phyloP scores from a whole-genome alignment of 108 stramenopile genomes.

The Nitzschia sp. region DNA sequence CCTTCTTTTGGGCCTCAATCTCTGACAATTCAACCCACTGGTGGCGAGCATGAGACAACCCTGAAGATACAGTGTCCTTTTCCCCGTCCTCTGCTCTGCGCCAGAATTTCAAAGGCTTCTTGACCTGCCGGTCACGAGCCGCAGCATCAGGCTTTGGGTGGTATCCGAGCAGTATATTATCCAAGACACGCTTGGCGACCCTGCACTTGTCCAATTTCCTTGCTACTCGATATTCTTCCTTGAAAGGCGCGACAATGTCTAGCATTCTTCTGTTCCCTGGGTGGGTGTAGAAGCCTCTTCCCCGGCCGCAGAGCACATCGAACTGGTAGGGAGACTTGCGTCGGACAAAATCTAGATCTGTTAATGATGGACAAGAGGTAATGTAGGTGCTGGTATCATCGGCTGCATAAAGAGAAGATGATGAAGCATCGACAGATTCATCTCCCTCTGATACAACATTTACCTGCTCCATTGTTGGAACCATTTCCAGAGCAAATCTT shows the following conservation, averaged over 20 bases:
- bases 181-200: slow-evolving; percentile 3
- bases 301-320: slow-evolving; percentile 12
- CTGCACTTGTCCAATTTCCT: not conserved
- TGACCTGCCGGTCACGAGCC: not conserved
- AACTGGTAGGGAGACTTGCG: too few relatives aligned
- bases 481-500: too few relatives aligned
- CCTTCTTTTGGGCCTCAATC: slow-evolving; percentile 1
- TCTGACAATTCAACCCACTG: slow-evolving; percentile 8
- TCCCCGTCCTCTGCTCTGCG: not conserved
- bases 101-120: slow-evolving; percentile 1
- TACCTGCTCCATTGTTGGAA: too few relatives aligned
- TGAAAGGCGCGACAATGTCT: not conserved
- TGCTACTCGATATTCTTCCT: slow-evolving; percentile 9
- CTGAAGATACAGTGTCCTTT: not conserved
- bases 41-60: too few relatives aligned
- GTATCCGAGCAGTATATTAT: not conserved
- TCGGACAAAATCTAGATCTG: too few relatives aligned
- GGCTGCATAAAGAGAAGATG: too few relatives aligned
- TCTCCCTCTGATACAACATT: too few relatives aligned
- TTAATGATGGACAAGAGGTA: too few relatives aligned
- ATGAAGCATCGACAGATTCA: too few relatives aligned
- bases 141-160: not conserved
- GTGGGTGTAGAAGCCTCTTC: slow-evolving; percentile 2
- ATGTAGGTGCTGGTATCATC: too few relatives aligned
- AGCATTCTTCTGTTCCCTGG: slow-evolving; percentile 9